Evolutionary conservation across 495 filamentous ascomycete genomes (phyloP).

Genomic region (Peziza echinospora): DNA sequence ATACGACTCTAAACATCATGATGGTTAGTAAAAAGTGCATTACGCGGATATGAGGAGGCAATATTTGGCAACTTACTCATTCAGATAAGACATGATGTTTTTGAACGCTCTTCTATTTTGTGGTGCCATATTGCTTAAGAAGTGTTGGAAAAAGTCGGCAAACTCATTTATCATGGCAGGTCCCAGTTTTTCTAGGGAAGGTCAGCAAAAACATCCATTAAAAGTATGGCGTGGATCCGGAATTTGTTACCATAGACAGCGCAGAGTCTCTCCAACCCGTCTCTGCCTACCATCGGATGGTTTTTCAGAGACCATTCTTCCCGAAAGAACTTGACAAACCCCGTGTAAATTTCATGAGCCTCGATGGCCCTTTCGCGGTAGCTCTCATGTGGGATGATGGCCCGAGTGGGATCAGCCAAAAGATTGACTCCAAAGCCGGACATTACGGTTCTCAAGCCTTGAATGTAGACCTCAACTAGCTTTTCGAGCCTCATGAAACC

Average conservation of each 20-base stretch:
- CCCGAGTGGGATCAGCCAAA: not conserved
- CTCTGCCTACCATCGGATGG: slow-evolving; percentile 50
- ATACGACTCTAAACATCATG: too few relatives aligned
- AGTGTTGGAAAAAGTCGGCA: too few relatives aligned
- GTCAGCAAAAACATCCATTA: too few relatives aligned
- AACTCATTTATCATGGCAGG: too few relatives aligned
- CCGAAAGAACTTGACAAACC: slow-evolving; percentile 76
- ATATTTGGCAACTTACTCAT: too few relatives aligned
- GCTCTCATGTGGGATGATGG: not conserved
- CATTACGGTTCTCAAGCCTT: slow-evolving; percentile 24
- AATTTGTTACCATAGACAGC: slow-evolving; percentile 3
- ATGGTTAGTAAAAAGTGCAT: too few relatives aligned
- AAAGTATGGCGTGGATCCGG: too few relatives aligned
- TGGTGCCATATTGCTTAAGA: slow-evolving; percentile 72
- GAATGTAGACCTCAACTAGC: slow-evolving; percentile 66
- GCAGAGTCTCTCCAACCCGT: slow-evolving; percentile 41
- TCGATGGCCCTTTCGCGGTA: not conserved
- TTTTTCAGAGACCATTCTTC: slow-evolving; percentile 78
- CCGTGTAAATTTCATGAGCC: not conserved
- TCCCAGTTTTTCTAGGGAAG: too few relatives aligned
- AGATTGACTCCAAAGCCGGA: not conserved
- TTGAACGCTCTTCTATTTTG: slow-evolving; percentile 82
- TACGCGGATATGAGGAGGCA: too few relatives aligned
- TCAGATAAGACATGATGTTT: slow-evolving; percentile 41
- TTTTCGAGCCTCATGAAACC: slow-evolving; percentile 21